Percentiles rank a stretch among this genome's conserved stretches.
phyloP scores from a whole-genome alignment of 306 rosid genomes.

The Prunus dulcis region DNA sequence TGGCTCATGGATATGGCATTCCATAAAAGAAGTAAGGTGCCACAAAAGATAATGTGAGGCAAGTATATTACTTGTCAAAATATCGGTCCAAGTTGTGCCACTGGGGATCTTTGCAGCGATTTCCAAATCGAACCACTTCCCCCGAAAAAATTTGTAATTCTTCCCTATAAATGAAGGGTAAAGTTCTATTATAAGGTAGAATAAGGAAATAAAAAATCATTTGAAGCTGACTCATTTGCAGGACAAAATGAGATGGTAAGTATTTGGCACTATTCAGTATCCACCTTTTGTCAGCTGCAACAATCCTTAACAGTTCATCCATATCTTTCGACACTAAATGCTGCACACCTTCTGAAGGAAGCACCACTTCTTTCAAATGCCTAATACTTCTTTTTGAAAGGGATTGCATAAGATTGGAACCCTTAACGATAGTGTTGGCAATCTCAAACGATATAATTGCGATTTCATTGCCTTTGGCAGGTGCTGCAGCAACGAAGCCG shows the following conservation, averaged over 20 bases:
- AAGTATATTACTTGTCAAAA: constrained; percentile 73
- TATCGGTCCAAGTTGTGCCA: constrained; percentile 92
- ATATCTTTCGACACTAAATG: constrained; percentile 67
- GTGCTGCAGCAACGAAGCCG: constrained; percentile 58
- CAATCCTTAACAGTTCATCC: constrained; percentile 56
- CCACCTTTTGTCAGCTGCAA: constrained; percentile 80
- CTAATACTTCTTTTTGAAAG: constrained; percentile 52
- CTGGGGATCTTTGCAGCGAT: constrained; percentile 84
- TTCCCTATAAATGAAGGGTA: constrained; percentile 45
- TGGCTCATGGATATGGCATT: constrained; percentile 10
- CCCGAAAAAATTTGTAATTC: constrained; percentile 71
- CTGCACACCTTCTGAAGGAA: constrained; percentile 62
- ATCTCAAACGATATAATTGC: constrained; percentile 76
- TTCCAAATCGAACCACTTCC: constrained; percentile 88
- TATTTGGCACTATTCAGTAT: constrained; percentile 13
- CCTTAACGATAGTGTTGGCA: constrained; percentile 85
- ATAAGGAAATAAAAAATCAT: background rate
- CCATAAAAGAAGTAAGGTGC: background rate
- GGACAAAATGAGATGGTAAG: constrained; percentile 14
- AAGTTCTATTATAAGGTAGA: background rate
- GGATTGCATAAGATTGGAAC: constrained; percentile 69
- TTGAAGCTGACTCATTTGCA: constrained; percentile 14
- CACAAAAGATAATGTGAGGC: constrained; percentile 20
- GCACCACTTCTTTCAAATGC: constrained; percentile 67
- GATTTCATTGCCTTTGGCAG: constrained; percentile 68